Evolutionary conservation across 192 early-diverging fungal species (phyloP), one percentile per base, ranked within the genome.

Genomic region (Coemansia sp.): DNA sequence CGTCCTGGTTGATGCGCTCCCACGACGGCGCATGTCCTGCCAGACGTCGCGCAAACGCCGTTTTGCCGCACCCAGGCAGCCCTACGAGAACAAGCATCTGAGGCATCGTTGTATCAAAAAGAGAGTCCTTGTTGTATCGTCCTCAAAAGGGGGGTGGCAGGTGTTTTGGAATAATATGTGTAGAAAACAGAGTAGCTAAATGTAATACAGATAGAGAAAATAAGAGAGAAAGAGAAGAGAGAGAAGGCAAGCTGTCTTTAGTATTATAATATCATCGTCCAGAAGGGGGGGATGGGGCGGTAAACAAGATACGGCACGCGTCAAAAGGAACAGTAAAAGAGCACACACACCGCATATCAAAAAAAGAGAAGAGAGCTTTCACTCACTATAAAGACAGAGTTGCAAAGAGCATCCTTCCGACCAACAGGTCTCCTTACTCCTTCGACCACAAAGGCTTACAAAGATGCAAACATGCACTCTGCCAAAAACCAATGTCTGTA

Each of bases 61-160:
- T 84, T 71, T 91, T 91, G 58, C 90, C 90, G 44, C 87, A 89
- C 8, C 90, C 90, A 29, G 90, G 90, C 53, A 89, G 77, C 23
- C 90, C 88, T 57, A 89, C 86, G 50, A 89, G 80, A 27, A 91
- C 83, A 11, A 91, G 81, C 70, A 89, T 82, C 72, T 82, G 81
- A 34, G 81, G 81, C 81, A 78, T 82, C 34, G 54, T 53, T 36
- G n/a, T n/a, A n/a, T n/a, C n/a, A n/a, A n/a, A n/a, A n/a, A n/a
- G n/a, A n/a, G n/a, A n/a, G n/a, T n/a, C n/a, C n/a, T n/a, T n/a
- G n/a, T n/a, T n/a, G n/a, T n/a, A n/a, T 36, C 13, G 8, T 36
- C 34, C 34, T 36, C 34, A 6, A 36, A 36, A 6, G 34, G 13
- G 34, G 13, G 7, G 34, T 1, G 55, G 41, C 6, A 50, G 27